A percentile compares a stretch with the other conserved stretches of the same genome.
Conservation (phyloP, 192 early-diverging fungal genomes). For the Thamnidium elegans region DNA sequence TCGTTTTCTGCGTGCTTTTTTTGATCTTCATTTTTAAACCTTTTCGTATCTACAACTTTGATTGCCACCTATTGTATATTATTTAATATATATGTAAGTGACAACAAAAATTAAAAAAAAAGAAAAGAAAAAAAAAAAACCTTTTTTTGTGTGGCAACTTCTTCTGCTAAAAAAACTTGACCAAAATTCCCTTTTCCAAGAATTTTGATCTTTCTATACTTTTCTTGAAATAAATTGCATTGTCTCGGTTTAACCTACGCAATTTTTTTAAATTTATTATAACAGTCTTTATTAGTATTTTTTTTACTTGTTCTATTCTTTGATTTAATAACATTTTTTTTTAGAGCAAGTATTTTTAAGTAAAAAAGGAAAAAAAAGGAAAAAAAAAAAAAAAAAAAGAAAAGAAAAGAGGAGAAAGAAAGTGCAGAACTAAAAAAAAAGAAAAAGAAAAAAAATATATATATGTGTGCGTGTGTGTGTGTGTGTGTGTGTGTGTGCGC, state of each 20-base stretch:
- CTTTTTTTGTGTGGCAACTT: constrained; percentile 42
- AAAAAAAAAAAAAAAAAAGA: background rate
- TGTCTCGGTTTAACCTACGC: background rate
- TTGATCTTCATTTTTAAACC: constrained; percentile 50
- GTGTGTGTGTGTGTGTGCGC: too few species aligned
- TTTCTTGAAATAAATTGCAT: constrained; percentile 13
- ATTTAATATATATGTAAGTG: too few species aligned
- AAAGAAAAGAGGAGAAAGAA: background rate
- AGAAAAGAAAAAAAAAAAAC: constrained; percentile 22
- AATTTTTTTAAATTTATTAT: background rate
- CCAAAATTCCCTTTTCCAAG: constrained; percentile 63
- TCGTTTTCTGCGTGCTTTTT: constrained; percentile 43
- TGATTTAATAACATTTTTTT: background rate
- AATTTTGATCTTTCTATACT: constrained; percentile 23
- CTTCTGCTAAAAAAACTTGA: constrained; percentile 54
- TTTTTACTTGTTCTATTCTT: background rate
- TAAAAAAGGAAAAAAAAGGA: background rate
- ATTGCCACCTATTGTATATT: constrained; percentile 42
- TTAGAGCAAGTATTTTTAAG: background rate
- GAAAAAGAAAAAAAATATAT: background rate
- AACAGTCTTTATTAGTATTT: too few species aligned
- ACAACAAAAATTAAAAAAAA: too few species aligned
- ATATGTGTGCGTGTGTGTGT: too few species aligned
- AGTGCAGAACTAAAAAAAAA: background rate
- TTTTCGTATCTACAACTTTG: constrained; percentile 50